Percentiles rank a stretch among this genome's conserved stretches.
These are phyloP conservation scores for Dalbergia cultrata DNA, from an alignment of 306 rosid genomes.

Conservation along the genomic window DNA sequence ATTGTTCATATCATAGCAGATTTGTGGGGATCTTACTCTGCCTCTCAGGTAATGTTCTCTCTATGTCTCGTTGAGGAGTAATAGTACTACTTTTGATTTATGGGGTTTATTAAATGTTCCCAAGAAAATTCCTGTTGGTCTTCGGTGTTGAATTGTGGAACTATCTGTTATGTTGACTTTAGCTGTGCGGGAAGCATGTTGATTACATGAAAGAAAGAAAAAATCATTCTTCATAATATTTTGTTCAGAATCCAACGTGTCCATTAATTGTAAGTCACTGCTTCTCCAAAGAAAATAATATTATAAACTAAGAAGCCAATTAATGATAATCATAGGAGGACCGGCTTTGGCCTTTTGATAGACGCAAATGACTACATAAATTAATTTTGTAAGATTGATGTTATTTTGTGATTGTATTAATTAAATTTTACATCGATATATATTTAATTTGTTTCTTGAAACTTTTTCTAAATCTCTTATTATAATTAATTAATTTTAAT, in stretches of 20 bases:
- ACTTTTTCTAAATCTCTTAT: too few species aligned
- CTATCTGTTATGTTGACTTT: slow-evolving; percentile 44
- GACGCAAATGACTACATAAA: too few species aligned
- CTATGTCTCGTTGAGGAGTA: background rate
- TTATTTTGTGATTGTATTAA: too few species aligned
- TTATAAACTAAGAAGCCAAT: too few species aligned
- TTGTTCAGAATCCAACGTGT: slow-evolving; percentile 20
- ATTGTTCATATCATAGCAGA: background rate
- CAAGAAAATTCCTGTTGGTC: background rate
- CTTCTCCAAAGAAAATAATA: background rate
- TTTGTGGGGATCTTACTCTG: background rate
- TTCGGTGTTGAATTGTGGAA: slow-evolving; percentile 24
- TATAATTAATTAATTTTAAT: too few species aligned
- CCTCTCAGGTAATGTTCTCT: background rate
- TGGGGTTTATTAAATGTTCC: background rate
- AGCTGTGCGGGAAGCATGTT: slow-evolving; percentile 17
- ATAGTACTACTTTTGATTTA: background rate
- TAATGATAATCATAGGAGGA: too few species aligned
- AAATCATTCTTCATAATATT: background rate
- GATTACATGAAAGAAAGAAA: background rate
- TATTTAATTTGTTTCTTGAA: too few species aligned
- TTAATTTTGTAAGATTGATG: too few species aligned
- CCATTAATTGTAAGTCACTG: background rate
- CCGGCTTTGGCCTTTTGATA: too few species aligned
- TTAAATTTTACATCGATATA: too few species aligned